Conservation (phyloP, 495 filamentous ascomycete species). For the Rhypophila decipiens region DNA sequence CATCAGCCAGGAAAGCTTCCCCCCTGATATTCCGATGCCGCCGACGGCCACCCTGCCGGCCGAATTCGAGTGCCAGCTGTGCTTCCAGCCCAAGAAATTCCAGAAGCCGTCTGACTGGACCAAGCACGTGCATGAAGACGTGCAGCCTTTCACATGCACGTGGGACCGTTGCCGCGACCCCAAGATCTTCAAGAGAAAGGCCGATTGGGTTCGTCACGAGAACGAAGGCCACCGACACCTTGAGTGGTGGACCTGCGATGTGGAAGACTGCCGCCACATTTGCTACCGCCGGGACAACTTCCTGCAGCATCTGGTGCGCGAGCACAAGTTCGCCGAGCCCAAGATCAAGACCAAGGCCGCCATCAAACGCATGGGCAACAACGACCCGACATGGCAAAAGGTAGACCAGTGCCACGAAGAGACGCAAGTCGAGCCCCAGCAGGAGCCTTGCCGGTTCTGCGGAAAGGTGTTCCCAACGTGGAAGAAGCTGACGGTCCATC, state of each 20-base stretch:
- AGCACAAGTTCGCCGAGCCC: slow-evolving; percentile 84
- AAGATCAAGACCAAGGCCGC: slow-evolving; percentile 55
- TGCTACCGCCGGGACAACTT: slow-evolving; percentile 96
- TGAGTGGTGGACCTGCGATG: slow-evolving; percentile 87
- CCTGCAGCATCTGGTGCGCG: slow-evolving; percentile 86
- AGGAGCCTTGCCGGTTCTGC: slow-evolving; percentile 92
- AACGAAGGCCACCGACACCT: slow-evolving; percentile 88
- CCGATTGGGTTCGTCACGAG: slow-evolving; percentile 95
- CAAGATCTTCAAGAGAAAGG: slow-evolving; percentile 95
- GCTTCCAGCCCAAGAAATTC: slow-evolving; percentile 85
- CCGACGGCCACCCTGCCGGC: slow-evolving; percentile 74
- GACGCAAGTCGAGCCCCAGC: slow-evolving; percentile 55
- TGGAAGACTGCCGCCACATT: slow-evolving; percentile 71
- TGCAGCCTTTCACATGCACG: slow-evolving; percentile 93
- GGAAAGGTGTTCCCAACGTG: slow-evolving; percentile 73
- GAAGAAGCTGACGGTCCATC: slow-evolving; percentile 91
- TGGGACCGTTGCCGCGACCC: slow-evolving; percentile 78
- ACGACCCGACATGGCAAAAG: slow-evolving; percentile 63
- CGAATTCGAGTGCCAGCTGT: slow-evolving; percentile 87
- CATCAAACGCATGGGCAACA: slow-evolving; percentile 46
- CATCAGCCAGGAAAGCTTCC: slow-evolving; percentile 64
- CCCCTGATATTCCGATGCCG: slow-evolving; percentile 73
- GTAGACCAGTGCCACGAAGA: slow-evolving; percentile 76
- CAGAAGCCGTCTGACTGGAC: slow-evolving; percentile 97
- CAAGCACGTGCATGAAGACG: slow-evolving; percentile 93